These are phyloP conservation scores for Carex pumila DNA, from an alignment of 176 grass and related monocot species.

Conservation along the genomic window DNA sequence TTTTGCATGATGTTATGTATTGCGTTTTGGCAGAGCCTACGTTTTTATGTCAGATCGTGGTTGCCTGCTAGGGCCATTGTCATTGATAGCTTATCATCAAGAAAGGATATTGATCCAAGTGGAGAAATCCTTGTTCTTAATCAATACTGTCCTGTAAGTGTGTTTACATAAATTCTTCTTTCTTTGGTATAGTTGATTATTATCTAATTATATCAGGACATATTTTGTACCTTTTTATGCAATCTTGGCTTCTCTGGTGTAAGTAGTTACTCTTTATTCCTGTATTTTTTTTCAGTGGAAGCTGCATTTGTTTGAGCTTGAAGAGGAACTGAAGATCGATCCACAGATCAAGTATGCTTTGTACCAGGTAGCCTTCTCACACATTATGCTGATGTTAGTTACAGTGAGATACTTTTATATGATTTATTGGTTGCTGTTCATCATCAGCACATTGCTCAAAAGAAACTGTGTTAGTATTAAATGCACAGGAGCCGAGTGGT, in stretches of 20 bases:
- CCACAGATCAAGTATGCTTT: slow-evolving; percentile 77
- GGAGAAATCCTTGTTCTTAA: slow-evolving; percentile 94
- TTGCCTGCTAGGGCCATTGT: slow-evolving; percentile 89
- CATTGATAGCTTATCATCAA: slow-evolving; percentile 71
- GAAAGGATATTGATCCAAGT: slow-evolving; percentile 68
- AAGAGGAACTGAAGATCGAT: slow-evolving; percentile 84
- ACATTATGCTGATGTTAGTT: background rate
- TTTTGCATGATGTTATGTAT: background rate
- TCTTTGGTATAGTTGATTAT: background rate
- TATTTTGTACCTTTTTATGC: background rate
- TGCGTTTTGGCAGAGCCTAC: slow-evolving; percentile 48
- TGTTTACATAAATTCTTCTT: background rate
- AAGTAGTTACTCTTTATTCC: background rate
- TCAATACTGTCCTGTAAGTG: slow-evolving; percentile 82
- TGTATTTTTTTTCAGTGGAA: slow-evolving; percentile 69
- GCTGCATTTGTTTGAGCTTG: slow-evolving; percentile 96
- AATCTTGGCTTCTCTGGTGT: background rate
- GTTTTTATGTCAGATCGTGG: slow-evolving; percentile 86
- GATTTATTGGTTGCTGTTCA: background rate
- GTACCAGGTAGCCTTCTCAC: slow-evolving; percentile 51
- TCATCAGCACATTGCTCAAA: background rate
- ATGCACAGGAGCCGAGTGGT: background rate
- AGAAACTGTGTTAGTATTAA: background rate
- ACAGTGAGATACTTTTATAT: background rate
- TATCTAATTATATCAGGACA: background rate